A percentile compares a stretch with the other conserved stretches of the same genome.
Conservation (phyloP, 2,329 filamentous ascomycete genomes). For the Fusarium phyllophilum region DNA sequence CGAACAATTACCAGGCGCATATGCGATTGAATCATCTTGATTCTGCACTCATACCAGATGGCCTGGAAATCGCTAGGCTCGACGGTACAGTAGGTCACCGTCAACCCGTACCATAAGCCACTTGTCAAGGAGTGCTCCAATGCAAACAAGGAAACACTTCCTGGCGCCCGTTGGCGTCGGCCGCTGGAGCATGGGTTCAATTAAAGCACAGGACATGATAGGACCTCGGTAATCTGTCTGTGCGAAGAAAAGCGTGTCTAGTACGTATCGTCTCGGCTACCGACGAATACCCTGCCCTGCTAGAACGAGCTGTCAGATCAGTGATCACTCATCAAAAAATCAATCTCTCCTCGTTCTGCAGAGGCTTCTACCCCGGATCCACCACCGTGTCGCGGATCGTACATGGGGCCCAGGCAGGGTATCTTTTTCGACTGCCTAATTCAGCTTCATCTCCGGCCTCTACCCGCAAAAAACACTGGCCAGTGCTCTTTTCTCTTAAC, state of each 20-base stretch:
- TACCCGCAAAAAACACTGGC: background rate
- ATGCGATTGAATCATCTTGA: slow-evolving; percentile 6
- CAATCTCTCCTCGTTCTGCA: slow-evolving; percentile 22
- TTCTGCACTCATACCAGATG: slow-evolving; percentile 24
- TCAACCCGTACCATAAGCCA: slow-evolving; percentile 23
- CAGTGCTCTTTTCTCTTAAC: slow-evolving; percentile 1
- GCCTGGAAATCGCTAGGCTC: slow-evolving; percentile 27
- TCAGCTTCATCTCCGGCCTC: slow-evolving; percentile 44
- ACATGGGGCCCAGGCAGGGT: slow-evolving; percentile 30
- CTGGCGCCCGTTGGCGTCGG: slow-evolving; percentile 34
- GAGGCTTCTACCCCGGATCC: slow-evolving; percentile 44
- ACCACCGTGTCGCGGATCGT: slow-evolving; percentile 42
- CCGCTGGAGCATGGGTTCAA: slow-evolving; percentile 27
- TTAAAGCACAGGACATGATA: slow-evolving; percentile 18
- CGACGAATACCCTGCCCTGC: slow-evolving; percentile 12
- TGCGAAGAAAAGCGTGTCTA: slow-evolving; percentile 10
- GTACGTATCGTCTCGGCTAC: slow-evolving; percentile 19
- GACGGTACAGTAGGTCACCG: slow-evolving; percentile 1
- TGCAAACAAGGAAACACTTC: background rate
- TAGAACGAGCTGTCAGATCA: slow-evolving; percentile 21
- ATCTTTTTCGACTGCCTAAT: slow-evolving; percentile 36
- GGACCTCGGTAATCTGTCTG: slow-evolving; percentile 33
- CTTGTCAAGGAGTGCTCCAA: slow-evolving; percentile 3
- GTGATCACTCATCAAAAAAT: slow-evolving; percentile 29
- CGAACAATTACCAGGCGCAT: background rate